Base-by-base conservation (phyloP, 768 basidiomycete genomes). In the Ramaria sp. region DNA sequence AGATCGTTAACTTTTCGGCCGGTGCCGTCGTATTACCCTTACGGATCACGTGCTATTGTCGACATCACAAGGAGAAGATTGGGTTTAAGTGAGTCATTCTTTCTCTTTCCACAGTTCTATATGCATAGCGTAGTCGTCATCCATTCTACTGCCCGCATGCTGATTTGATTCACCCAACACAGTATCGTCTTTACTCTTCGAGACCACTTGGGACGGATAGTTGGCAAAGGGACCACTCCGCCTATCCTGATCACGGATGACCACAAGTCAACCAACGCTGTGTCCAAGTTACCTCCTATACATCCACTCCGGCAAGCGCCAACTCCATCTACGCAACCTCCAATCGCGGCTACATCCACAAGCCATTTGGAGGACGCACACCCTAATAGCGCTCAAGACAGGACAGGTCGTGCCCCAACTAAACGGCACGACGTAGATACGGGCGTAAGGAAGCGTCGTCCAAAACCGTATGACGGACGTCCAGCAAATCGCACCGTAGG, bases 201-300 rank as follows among this genome's bases (percentile, higher is more conserved):
- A 67, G 90, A 96, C 63, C 74, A 83, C 63, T 74, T 72, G 24
- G 94, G 93, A 2, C 79, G 86, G 20, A 70, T 91, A 49, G 82
- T 98, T 53, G 94, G 90, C 13, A 77, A 80, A 7, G 92, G 91
- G 4, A 78, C 75, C 54, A 89, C 92, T 1, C 81, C 84, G 31
- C 91, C 95, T 3, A 93, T 99, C 63, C 94, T 98, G 85, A 98
- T 98, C 62, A 99, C 95, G 1, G 96, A 99, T 73, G 96, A 99
- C 70, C 96, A 99, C 73, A 99, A 99, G 72, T 92, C 90, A 30
- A 80, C 73, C 3, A 68, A 49, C 38, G 31, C 53, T 33, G 38
- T 59, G 20, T 47, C 54, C 17, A 57, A 59, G 38, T 34, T 41
- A 43, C 43, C 24, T 30, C 54, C 58, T 13, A 59, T 53, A 42